A percentile compares a stretch with the other conserved stretches of the same genome.
phyloP scores from a whole-genome alignment of 768 basidiomycete genomes.

The Pleurotus djamor region DNA sequence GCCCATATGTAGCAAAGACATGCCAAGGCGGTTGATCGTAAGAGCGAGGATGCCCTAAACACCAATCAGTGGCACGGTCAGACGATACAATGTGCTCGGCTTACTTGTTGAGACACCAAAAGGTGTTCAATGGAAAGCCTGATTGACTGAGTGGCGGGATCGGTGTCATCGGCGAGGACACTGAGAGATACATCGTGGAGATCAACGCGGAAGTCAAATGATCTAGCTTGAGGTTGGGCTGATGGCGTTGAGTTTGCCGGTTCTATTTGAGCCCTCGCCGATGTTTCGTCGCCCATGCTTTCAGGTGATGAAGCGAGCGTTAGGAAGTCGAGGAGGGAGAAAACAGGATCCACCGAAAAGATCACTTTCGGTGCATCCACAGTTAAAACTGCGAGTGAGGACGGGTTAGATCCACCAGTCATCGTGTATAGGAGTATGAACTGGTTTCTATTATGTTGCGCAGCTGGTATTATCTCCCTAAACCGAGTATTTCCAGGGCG shows the following conservation, averaged over 20 bases:
- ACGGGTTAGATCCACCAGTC: slow-evolving; percentile 52
- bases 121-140: slow-evolving; percentile 81
- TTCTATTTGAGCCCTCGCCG: slow-evolving; percentile 1
- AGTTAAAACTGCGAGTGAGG: slow-evolving; percentile 78
- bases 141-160: slow-evolving; percentile 82
- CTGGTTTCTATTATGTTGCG: slow-evolving; percentile 84
- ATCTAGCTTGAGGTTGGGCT: slow-evolving; percentile 13
- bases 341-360: slow-evolving; percentile 89
- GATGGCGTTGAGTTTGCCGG: slow-evolving; percentile 9
- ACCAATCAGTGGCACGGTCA: neutral
- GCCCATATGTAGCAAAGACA: slow-evolving; percentile 93
- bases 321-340: slow-evolving; percentile 87
- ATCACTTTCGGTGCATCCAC: slow-evolving; percentile 93
- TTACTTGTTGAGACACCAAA: slow-evolving; percentile 87
- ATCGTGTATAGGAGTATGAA: slow-evolving; percentile 91
- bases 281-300: neutral
- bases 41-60: slow-evolving; percentile 76
- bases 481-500: slow-evolving; percentile 80
- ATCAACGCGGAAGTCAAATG: slow-evolving; percentile 74
- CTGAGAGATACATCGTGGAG: slow-evolving; percentile 88
- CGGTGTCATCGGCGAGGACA: slow-evolving; percentile 82
- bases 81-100: slow-evolving; percentile 9
- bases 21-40: slow-evolving; percentile 79
- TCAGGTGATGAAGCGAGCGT: slow-evolving; percentile 44
- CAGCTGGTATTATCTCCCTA: slow-evolving; percentile 93